Conservation (phyloP, 306 rosid species). For the Vachellia pachyceras region DNA sequence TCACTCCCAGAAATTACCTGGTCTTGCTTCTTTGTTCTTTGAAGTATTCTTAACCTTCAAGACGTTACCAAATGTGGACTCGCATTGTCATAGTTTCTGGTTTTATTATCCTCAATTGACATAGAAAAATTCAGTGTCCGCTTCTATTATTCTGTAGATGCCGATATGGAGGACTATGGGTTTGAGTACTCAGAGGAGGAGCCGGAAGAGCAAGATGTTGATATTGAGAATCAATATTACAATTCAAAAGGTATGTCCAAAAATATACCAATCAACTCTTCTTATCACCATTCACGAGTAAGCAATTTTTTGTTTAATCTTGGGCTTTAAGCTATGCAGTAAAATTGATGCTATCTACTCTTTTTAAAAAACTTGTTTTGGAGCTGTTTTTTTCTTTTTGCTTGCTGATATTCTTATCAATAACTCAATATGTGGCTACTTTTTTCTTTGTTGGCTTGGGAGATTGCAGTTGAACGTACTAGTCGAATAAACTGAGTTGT, state of each 20-base stretch:
- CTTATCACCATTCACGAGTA: slow-evolving; percentile 17
- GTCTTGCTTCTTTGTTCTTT: not conserved
- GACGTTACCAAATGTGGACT: not conserved
- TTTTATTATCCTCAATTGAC: slow-evolving; percentile 8
- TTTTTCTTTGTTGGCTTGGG: not conserved
- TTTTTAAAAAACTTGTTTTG: too few species aligned
- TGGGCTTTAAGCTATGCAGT: not conserved
- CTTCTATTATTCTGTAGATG: slow-evolving; percentile 61
- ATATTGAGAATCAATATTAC: slow-evolving; percentile 97
- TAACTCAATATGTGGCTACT: not conserved
- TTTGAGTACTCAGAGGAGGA: slow-evolving; percentile 99
- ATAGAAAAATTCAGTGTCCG: slow-evolving; percentile 1
- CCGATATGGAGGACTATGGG: slow-evolving; percentile 99
- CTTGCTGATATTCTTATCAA: not conserved
- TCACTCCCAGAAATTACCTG: not conserved
- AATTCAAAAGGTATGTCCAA: slow-evolving; percentile 75
- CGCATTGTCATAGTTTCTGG: not conserved
- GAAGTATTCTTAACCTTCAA: slow-evolving; percentile 12
- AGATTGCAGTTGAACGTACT: not conserved
- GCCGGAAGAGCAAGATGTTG: slow-evolving; percentile 98
- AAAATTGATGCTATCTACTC: not conserved
- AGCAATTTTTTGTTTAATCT: slow-evolving; percentile 25
- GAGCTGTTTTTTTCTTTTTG: too few species aligned
- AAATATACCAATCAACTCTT: slow-evolving; percentile 3
- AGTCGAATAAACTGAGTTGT: slow-evolving; percentile 19